Evolutionary conservation across 345 rosid species (phyloP).

Genomic region (Salix suchowensis): DNA sequence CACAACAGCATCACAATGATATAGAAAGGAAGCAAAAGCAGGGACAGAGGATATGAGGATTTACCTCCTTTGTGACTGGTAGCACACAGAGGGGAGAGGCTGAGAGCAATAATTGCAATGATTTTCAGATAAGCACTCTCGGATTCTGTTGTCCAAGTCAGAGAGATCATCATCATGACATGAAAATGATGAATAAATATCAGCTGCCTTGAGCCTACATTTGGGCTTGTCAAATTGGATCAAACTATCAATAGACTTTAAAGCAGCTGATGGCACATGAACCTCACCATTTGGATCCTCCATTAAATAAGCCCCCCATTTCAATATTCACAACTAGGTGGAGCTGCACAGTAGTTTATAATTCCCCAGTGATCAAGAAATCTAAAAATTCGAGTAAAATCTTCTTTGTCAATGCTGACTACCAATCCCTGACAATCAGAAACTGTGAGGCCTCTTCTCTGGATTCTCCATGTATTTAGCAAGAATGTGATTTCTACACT

Average conservation of each 20-base stretch:
- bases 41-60: neutral
- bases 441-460: constrained; percentile 58
- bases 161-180: constrained; percentile 44
- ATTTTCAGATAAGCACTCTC: constrained; percentile 78
- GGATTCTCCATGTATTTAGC: constrained; percentile 84
- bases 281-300: constrained; percentile 88
- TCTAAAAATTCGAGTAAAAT: constrained; percentile 68
- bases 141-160: constrained; percentile 86
- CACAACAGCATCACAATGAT: neutral
- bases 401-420: constrained; percentile 57
- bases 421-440: constrained; percentile 68
- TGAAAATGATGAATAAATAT: constrained; percentile 50
- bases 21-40: neutral
- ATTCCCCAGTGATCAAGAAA: constrained; percentile 99
- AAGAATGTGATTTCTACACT: constrained; percentile 78
- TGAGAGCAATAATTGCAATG: constrained; percentile 70
- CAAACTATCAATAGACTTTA: constrained; percentile 95
- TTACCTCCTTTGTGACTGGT: constrained; percentile 91
- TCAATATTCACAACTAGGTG: constrained; percentile 50
- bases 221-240: constrained; percentile 95
- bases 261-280: constrained; percentile 84
- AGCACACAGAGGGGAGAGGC: constrained; percentile 56
- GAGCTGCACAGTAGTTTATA: constrained; percentile 76
- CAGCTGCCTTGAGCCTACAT: constrained; percentile 75
- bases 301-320: constrained; percentile 53